Base-by-base conservation (phyloP, 2,329 filamentous ascomycete genomes). In the Microcyclosporella mali region DNA sequence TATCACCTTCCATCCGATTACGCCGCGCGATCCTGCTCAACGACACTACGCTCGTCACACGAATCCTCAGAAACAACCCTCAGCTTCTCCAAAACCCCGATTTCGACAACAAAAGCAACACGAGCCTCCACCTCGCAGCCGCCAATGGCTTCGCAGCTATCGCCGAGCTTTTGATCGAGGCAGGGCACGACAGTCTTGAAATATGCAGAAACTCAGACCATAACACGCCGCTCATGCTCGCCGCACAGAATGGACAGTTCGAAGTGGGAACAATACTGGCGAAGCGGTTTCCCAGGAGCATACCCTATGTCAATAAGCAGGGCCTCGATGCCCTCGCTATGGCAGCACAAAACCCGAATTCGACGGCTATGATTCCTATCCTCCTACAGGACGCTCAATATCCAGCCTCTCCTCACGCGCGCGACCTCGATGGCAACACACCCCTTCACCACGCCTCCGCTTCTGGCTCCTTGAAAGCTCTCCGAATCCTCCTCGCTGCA, bases 371-470 rank as follows among this genome's bases (percentile, higher is more conserved):
- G 55, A 66, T 73, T 52, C 56, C 74, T 2, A 61, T 70, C 7
- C 45, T 66, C 14, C 54, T 65, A 12, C 47, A 53, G 47, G 64
- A 56, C 51, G 62, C 43, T 43, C 18, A 25, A 32, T 63, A 53
- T 29, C 62, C 66, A 2, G 64, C 54, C 27, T 60, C 46, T 32
- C 61, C 54, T 30, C 56, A 58, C 46, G 46, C 31, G 37, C 46
- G 43, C 14, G 88, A 94, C 58, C 57, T 73, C 1, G 77, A 84
- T 45, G 88, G 88, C n/a, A 92, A 94, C 61, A 94, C 87, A 2
- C 85, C 87, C 0, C 70, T 94, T 33, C 88, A 94, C 66, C 88
- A 92, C 67, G 88, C 88, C 10, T 87, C 81, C 57, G 84, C 84
- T 34, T 85, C 85, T 56, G 88, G 88, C 1, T 84, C 90, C 54